These are phyloP conservation scores for Rhynchosporium agropyri DNA, from an alignment of 2,329 filamentous ascomycete genomes.

Conservation along the genomic window DNA sequence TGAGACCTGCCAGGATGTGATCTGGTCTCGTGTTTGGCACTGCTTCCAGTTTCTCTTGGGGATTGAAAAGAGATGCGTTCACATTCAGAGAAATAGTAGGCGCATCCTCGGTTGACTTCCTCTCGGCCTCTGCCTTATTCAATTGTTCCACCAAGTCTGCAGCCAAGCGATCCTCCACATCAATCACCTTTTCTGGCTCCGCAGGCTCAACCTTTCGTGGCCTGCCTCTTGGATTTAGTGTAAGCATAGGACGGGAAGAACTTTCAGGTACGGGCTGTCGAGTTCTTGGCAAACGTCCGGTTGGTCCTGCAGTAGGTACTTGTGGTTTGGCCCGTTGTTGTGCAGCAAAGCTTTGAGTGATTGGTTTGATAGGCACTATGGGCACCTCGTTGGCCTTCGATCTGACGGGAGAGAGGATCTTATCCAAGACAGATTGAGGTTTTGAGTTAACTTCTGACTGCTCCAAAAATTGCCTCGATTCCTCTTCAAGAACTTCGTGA, in stretches of 20 bases:
- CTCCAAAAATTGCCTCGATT: constrained; percentile 36
- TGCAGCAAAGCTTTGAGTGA: constrained; percentile 67
- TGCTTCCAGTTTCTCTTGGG: constrained; percentile 53
- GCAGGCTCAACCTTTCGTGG: constrained; percentile 24
- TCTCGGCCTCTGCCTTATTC: constrained; percentile 30
- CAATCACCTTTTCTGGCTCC: constrained; percentile 31
- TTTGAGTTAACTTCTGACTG: constrained; percentile 22
- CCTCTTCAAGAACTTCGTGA: constrained; percentile 61
- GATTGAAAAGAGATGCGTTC: constrained; percentile 53
- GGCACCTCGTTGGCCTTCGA: constrained; percentile 22
- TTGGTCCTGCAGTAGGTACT: constrained; percentile 39
- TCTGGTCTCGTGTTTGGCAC: constrained; percentile 61
- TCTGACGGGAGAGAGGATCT: constrained; percentile 22
- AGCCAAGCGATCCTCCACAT: constrained; percentile 40
- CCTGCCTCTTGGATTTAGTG: constrained; percentile 21
- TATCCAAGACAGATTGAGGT: constrained; percentile 27
- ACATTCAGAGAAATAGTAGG: constrained; percentile 47
- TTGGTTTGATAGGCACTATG: constrained; percentile 44
- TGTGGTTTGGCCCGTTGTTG: constrained; percentile 63
- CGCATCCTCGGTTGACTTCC: constrained; percentile 34
- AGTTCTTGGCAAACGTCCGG: constrained; percentile 29
- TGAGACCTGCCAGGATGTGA: constrained; percentile 57
- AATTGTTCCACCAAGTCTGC: constrained; percentile 39
- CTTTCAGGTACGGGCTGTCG: constrained; percentile 29
- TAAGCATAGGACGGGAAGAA: constrained; percentile 28